phyloP scores from a whole-genome alignment of 352 stramenopile species.

The Globisporangium uncinulatum region DNA sequence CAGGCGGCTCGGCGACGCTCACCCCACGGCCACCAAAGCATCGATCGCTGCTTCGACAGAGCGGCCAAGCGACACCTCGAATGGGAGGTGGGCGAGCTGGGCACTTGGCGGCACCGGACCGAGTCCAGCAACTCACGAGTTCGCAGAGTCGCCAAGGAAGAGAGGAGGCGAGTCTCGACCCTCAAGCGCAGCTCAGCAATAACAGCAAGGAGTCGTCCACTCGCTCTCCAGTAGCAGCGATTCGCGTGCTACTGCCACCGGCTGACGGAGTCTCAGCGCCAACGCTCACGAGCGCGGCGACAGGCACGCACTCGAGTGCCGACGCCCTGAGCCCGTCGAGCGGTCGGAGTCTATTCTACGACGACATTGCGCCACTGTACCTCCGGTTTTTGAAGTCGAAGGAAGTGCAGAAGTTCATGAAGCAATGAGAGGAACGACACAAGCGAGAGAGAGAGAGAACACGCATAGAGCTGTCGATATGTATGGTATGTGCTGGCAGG shows the following conservation, averaged over 20 bases:
- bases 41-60: background rate
- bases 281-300: background rate
- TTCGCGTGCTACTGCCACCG: background rate
- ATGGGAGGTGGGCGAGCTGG: background rate
- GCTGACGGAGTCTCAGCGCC: background rate
- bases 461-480: background rate
- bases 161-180: background rate
- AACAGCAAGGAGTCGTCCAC: conserved; percentile 3
- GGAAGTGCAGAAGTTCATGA: conserved; percentile 50
- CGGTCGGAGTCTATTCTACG: conserved; percentile 56
- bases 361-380: conserved; percentile 68
- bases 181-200: background rate
- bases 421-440: conserved; percentile 13
- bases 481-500: background rate
- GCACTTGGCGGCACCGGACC: background rate
- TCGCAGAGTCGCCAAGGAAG: background rate
- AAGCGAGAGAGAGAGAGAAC: background rate
- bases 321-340: conserved; percentile 8
- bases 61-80: background rate
- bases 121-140: background rate
- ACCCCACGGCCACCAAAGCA: conserved; percentile 6
- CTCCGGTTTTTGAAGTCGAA: conserved; percentile 70
- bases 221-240: background rate
- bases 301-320: background rate
- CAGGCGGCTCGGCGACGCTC: background rate